These are phyloP conservation scores for Cercis canadensis DNA, from an alignment of 306 rosid species.

Conservation along the genomic window DNA sequence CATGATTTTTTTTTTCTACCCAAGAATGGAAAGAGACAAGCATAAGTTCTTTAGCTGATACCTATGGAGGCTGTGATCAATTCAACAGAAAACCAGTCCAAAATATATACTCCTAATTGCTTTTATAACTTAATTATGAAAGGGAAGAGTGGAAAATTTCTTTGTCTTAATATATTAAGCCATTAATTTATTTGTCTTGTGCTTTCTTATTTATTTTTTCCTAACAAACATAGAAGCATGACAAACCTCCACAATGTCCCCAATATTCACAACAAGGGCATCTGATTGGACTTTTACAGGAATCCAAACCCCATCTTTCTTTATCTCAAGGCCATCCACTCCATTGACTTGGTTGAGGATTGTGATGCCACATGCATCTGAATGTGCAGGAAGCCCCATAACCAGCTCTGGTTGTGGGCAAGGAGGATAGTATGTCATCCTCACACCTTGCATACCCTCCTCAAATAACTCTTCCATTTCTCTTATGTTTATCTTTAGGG, in stretches of 20 bases:
- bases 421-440: conserved; percentile 75
- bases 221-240: neutral
- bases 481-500: conserved; percentile 45
- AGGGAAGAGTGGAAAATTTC: too few relatives aligned
- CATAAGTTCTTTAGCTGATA: too few relatives aligned
- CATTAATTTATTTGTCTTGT: too few relatives aligned
- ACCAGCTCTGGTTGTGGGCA: conserved; percentile 71
- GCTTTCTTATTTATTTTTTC: too few relatives aligned
- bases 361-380: conserved; percentile 62
- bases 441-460: conserved; percentile 61
- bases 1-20: too few relatives aligned
- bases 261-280: conserved; percentile 65
- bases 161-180: too few relatives aligned
- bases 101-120: too few relatives aligned
- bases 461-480: conserved; percentile 49
- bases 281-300: conserved; percentile 42
- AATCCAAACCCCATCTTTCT: conserved; percentile 68
- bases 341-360: conserved; percentile 67
- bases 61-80: too few relatives aligned
- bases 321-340: conserved; percentile 65
- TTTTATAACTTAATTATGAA: too few relatives aligned
- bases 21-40: too few relatives aligned
- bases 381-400: conserved; percentile 61
- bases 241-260: conserved; percentile 68
- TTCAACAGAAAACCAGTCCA: too few relatives aligned